A percentile compares a stretch with the other conserved stretches of the same genome.
These are phyloP conservation scores for Pleurotus tuoliensis DNA, from an alignment of 768 basidiomycete species.

Conservation along the genomic window DNA sequence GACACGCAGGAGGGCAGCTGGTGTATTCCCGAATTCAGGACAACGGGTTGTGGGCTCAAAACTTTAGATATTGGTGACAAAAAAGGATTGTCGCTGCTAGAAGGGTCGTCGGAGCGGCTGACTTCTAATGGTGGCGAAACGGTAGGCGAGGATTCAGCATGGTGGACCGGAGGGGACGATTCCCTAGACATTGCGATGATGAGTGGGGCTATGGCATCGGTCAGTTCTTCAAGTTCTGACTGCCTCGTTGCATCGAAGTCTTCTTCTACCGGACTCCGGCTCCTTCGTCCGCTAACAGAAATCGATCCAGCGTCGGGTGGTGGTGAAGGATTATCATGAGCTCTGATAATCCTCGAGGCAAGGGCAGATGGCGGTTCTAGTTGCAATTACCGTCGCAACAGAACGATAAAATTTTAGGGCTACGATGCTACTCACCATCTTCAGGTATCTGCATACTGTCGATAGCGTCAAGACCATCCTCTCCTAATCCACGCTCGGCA, in stretches of 20 bases:
- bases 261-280: background rate
- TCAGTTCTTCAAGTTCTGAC: background rate
- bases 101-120: no score
- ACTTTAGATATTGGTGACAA: background rate
- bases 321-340: constrained; percentile 76
- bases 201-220: background rate
- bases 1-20: no score
- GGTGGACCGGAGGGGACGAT: background rate
- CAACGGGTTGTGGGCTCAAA: background rate
- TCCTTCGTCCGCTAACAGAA: background rate
- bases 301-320: constrained; percentile 31
- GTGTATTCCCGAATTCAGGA: background rate
- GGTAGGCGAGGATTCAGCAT: background rate
- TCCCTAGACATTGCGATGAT: background rate
- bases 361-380: constrained; percentile 66
- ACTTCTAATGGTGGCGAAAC: background rate
- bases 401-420: background rate
- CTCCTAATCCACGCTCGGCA: constrained; percentile 26
- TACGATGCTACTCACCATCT: constrained; percentile 38
- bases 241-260: background rate
- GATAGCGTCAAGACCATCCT: constrained; percentile 16
- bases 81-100: no score
- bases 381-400: constrained; percentile 5
- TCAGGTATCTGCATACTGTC: constrained; percentile 34
- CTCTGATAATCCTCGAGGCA: constrained; percentile 62